These are phyloP conservation scores for Termitomyces sp. DNA, from an alignment of 768 basidiomycete species.

Conservation along the genomic window DNA sequence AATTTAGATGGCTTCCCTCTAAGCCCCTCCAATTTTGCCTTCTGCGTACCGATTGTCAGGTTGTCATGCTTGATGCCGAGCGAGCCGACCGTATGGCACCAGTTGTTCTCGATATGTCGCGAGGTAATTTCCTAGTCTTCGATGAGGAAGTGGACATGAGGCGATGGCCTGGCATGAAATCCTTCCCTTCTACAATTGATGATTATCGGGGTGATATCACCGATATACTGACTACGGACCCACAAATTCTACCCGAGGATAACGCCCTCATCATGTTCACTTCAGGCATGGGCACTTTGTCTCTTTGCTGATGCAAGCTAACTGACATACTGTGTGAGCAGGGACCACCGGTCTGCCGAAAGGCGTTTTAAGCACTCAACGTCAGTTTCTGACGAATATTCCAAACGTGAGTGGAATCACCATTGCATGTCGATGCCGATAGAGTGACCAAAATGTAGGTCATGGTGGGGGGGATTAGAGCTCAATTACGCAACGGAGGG, in stretches of 20 bases:
- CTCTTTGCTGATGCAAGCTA: neutral
- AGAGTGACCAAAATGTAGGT: conserved; percentile 25
- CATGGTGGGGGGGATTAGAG: conserved; percentile 37
- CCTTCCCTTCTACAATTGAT: conserved; percentile 31
- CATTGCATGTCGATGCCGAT: neutral
- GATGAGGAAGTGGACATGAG: conserved; percentile 30
- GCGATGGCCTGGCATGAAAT: conserved; percentile 36
- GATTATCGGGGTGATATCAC: conserved; percentile 21
- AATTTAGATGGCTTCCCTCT: conserved; percentile 45
- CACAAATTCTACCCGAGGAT: conserved; percentile 46
- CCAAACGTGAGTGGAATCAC: conserved; percentile 37
- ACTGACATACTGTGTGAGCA: conserved; percentile 5
- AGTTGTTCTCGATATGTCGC: conserved; percentile 20
- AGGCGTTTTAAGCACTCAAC: conserved; percentile 62
- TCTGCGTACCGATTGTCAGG: conserved; percentile 43
- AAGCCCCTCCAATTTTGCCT: conserved; percentile 50
- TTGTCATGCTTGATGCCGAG: conserved; percentile 56
- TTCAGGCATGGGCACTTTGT: conserved; percentile 32
- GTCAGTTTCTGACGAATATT: conserved; percentile 56
- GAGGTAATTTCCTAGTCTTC: conserved; percentile 38
- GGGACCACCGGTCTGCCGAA: conserved; percentile 57
- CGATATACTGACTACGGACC: conserved; percentile 20
- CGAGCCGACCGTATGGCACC: conserved; percentile 42
- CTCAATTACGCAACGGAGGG: conserved; percentile 41
- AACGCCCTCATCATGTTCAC: conserved; percentile 60